These are phyloP conservation scores for Claviceps monticola DNA, from an alignment of 2,329 filamentous ascomycete species.

Conservation along the genomic window DNA sequence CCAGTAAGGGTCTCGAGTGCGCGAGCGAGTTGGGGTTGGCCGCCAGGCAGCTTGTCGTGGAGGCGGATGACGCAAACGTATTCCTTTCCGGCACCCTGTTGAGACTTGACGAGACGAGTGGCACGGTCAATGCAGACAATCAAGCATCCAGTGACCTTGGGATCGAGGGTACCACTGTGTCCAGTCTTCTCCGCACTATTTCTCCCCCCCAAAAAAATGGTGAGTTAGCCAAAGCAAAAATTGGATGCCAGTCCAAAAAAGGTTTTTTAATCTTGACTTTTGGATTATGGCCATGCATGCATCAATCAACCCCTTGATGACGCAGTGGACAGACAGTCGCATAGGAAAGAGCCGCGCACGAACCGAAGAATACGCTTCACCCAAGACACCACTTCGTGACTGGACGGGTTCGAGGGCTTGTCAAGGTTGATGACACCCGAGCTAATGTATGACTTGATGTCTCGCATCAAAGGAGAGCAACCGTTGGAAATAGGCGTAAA, in stretches of 20 bases:
- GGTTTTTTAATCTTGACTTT: no score
- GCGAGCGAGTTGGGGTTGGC: slow-evolving; percentile 81
- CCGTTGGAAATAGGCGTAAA: slow-evolving; percentile 94
- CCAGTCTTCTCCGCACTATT: slow-evolving; percentile 69
- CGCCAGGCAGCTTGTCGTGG: slow-evolving; percentile 88
- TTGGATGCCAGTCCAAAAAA: no score
- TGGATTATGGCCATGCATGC: neutral
- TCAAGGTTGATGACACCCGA: slow-evolving; percentile 93
- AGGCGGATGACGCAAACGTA: slow-evolving; percentile 93
- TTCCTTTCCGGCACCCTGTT: slow-evolving; percentile 98
- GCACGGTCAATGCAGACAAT: slow-evolving; percentile 95
- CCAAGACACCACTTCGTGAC: slow-evolving; percentile 98
- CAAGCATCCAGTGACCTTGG: slow-evolving; percentile 91
- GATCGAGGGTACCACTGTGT: slow-evolving; percentile 94
- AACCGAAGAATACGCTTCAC: slow-evolving; percentile 93
- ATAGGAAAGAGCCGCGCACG: slow-evolving; percentile 10
- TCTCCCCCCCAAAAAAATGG: no score
- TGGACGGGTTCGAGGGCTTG: slow-evolving; percentile 84
- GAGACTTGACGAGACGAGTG: slow-evolving; percentile 93
- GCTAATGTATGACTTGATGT: slow-evolving; percentile 93
- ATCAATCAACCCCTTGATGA: neutral
- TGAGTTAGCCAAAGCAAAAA: neutral
- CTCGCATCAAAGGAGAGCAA: slow-evolving; percentile 80
- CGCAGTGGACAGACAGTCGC: neutral
- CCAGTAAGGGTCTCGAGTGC: slow-evolving; percentile 93